Base-by-base conservation (phyloP, 805 yeast genomes). In the Jamesozyma hellenica region DNA sequence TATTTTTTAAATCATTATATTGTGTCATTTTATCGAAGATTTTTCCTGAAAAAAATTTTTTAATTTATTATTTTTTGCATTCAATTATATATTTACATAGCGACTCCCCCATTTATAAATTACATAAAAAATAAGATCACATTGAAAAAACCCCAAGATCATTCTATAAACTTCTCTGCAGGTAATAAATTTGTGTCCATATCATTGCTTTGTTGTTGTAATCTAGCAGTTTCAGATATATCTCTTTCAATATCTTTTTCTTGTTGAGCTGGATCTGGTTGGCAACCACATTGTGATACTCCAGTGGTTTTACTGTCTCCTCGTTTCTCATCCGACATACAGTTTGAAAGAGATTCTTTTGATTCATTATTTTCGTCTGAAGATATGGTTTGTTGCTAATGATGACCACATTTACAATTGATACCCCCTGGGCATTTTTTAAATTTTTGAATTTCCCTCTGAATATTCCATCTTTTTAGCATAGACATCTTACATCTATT, bases 401-500 rank as follows among this genome's bases (percentile, higher is more conserved):
- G 61, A 29, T 43, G 47, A 15, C 61, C 61, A 45, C 63, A 60
- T 25, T 43, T 47, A 35, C 63, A 57, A 18, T 42, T 40, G 1
- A 44, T 45, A 28, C 47, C 50, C 18, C 62, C 58, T 16, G 56
- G 52, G 41, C 64, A 58, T n/a, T 49, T 48, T 4, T 42, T 44
- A 14, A 52, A 44, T 35, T 43, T 51, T 32, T 53, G 45, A 28
- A 55, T 45, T 44, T 56, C 55, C 36, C 56, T 45, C 41, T 53
- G 47, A 29, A 56, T 46, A 39, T 57, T 57, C 64, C 62, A 56
- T 43, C 61, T 53, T 40, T 55, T 48, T 36, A 57, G 37, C 47
- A 52, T 33, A 43, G 52, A 46, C 26, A 60, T 43, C 44, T 61
- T 61, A 33, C 56, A 56, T 55, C 83, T 72, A 48, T 79, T 79